phyloP scores from a whole-genome alignment of 2,329 filamentous ascomycete genomes.

The Sphaerostilbella broomeana region DNA sequence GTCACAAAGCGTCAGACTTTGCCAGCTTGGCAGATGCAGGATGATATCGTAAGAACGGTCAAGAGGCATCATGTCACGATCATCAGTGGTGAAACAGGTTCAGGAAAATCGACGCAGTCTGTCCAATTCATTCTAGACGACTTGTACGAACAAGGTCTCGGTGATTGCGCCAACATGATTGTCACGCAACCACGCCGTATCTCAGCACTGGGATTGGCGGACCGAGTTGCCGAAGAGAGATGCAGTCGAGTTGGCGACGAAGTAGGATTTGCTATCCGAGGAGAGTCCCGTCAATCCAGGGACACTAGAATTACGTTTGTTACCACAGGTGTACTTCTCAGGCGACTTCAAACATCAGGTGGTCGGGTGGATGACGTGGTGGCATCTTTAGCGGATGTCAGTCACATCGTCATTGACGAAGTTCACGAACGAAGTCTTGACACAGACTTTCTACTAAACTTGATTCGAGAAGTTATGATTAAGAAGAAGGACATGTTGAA shows the following conservation, averaged over 20 bases:
- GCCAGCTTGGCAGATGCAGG: slow-evolving; percentile 80
- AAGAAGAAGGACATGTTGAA: slow-evolving; percentile 73
- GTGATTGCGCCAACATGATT: slow-evolving; percentile 77
- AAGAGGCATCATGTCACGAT: slow-evolving; percentile 80
- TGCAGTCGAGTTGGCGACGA: slow-evolving; percentile 77
- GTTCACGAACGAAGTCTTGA: slow-evolving; percentile 94
- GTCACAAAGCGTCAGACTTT: slow-evolving; percentile 63
- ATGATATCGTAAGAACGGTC: slow-evolving; percentile 71
- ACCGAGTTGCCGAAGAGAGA: slow-evolving; percentile 88
- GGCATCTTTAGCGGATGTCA: slow-evolving; percentile 78
- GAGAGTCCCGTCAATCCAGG: slow-evolving; percentile 69
- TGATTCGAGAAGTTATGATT: slow-evolving; percentile 75
- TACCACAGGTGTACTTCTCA: slow-evolving; percentile 86
- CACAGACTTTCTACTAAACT: slow-evolving; percentile 85
- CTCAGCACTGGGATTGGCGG: slow-evolving; percentile 86
- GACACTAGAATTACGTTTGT: slow-evolving; percentile 90
- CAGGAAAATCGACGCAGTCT: slow-evolving; percentile 93
- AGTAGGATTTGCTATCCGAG: slow-evolving; percentile 85
- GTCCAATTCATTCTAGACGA: slow-evolving; percentile 95
- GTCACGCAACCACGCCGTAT: slow-evolving; percentile 95
- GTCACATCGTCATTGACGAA: slow-evolving; percentile 92
- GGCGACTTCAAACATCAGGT: slow-evolving; percentile 85
- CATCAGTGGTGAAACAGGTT: slow-evolving; percentile 93
- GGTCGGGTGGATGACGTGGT: slow-evolving; percentile 73
- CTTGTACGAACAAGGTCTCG: slow-evolving; percentile 68